A percentile compares a stretch with the other conserved stretches of the same genome.
Evolutionary conservation across 768 basidiomycete genomes (phyloP).

Genomic region (Podaxis sp.): DNA sequence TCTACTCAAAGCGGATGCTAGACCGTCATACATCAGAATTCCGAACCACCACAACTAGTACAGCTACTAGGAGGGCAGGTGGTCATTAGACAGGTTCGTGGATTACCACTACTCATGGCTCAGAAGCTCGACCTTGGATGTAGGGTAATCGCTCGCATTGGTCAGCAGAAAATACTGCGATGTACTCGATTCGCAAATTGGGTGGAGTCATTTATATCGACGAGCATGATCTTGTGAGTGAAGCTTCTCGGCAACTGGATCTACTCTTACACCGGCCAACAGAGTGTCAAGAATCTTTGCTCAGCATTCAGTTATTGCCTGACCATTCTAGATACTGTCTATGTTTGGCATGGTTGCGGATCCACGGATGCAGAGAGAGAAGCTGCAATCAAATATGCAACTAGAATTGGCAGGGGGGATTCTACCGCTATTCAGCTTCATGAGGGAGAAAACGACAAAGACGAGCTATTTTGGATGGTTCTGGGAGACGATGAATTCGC

Average conservation of each 20-base stretch:
- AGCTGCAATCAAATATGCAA: slow-evolving; percentile 64
- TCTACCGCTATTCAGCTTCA: slow-evolving; percentile 47
- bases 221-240: slow-evolving; percentile 66
- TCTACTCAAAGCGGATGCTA: slow-evolving; percentile 18
- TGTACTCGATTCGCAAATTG: slow-evolving; percentile 67
- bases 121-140: background rate
- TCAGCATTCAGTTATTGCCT: slow-evolving; percentile 85
- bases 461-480: slow-evolving; percentile 88
- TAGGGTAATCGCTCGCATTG: slow-evolving; percentile 75
- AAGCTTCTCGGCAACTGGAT: background rate
- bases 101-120: background rate
- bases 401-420: slow-evolving; percentile 38
- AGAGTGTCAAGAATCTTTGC: slow-evolving; percentile 70
- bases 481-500: slow-evolving; percentile 77
- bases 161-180: slow-evolving; percentile 77
- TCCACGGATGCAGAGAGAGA: slow-evolving; percentile 56
- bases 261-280: background rate
- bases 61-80: slow-evolving; percentile 65
- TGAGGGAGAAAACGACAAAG: slow-evolving; percentile 64
- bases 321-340: slow-evolving; percentile 65
- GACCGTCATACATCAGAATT: slow-evolving; percentile 54
- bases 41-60: slow-evolving; percentile 66
- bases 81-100: slow-evolving; percentile 69
- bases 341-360: slow-evolving; percentile 83
- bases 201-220: slow-evolving; percentile 60